Conservation (phyloP, 2,329 filamentous ascomycete species). For the Rhytidhysteron rufulum region DNA sequence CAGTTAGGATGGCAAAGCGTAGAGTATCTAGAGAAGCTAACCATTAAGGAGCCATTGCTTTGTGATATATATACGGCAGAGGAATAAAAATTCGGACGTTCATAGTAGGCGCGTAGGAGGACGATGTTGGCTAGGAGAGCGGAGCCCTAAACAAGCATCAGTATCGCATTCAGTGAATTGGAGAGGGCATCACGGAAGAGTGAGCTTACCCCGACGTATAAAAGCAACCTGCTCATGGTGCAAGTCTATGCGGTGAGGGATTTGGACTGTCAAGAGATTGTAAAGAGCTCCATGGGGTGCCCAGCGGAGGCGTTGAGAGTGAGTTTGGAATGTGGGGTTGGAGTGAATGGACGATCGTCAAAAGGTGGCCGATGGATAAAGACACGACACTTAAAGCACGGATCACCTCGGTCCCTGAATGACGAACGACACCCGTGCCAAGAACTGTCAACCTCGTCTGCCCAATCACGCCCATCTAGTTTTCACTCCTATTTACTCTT, state of each 20-base stretch:
- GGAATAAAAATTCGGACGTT: slow-evolving; percentile 97
- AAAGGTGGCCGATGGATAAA: too few species aligned
- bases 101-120: slow-evolving; percentile 84
- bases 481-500: too few species aligned
- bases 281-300: slow-evolving; percentile 1
- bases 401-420: too few species aligned
- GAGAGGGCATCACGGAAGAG: neutral
- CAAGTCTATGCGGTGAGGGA: neutral
- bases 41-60: slow-evolving; percentile 92
- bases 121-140: slow-evolving; percentile 79
- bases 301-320: neutral
- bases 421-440: too few species aligned
- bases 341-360: too few species aligned
- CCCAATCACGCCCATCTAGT: too few species aligned
- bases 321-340: too few species aligned
- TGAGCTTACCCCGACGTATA: slow-evolving; percentile 2
- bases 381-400: too few species aligned
- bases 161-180: neutral
- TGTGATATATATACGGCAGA: slow-evolving; percentile 95
- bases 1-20: slow-evolving; percentile 6
- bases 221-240: slow-evolving; percentile 1
- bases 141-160: slow-evolving; percentile 50
- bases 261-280: neutral
- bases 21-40: too few species aligned
- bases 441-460: too few species aligned